Conservation (phyloP, 148 eudicot genomes). For the Nepenthes mirabilis region DNA sequence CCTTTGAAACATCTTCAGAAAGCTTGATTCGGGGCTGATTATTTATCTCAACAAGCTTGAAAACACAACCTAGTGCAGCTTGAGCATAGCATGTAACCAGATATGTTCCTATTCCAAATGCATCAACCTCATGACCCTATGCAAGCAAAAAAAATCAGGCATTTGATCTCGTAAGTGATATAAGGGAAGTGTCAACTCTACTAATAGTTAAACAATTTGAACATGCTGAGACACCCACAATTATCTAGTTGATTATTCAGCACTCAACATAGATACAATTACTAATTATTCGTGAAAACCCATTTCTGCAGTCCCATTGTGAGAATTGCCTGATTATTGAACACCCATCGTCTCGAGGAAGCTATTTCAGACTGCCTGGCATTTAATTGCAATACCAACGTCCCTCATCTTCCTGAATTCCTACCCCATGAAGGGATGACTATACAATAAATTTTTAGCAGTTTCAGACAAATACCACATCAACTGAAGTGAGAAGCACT, state of each 20-base stretch:
- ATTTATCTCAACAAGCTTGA: constrained; percentile 97
- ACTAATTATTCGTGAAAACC: background rate
- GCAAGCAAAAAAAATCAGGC: background rate
- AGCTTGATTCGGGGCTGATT: constrained; percentile 93
- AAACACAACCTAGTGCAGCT: constrained; percentile 94
- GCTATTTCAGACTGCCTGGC: no score
- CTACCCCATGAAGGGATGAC: no score
- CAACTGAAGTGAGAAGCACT: no score
- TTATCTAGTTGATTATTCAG: background rate
- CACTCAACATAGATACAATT: background rate
- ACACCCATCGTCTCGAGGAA: no score
- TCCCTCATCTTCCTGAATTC: no score
- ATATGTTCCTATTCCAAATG: constrained; percentile 91
- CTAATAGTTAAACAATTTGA: background rate
- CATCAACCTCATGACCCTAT: constrained; percentile 96
- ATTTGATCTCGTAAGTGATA: background rate
- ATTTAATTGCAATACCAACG: no score
- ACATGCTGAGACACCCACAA: background rate
- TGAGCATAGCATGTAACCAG: constrained; percentile 97
- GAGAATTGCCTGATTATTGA: no score
- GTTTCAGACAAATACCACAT: no score
- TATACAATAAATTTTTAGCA: no score
- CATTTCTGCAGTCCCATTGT: no score
- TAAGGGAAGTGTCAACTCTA: no score
- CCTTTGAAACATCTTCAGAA: constrained; percentile 97